Conservation (phyloP, 2,329 filamentous ascomycete genomes). For the Claviceps cyperi region DNA sequence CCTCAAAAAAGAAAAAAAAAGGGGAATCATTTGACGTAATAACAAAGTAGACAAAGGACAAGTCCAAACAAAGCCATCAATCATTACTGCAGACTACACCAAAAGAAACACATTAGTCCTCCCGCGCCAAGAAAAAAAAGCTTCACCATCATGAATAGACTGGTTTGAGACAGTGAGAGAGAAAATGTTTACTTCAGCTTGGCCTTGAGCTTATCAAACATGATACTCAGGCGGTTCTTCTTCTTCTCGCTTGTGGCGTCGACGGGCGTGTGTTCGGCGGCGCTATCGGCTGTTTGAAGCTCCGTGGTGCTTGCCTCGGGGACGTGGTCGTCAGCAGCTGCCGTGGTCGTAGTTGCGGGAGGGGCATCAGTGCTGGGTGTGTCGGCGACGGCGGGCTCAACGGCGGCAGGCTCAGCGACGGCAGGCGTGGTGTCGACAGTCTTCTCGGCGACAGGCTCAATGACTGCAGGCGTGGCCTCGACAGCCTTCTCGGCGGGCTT, state of each 20-base stretch:
- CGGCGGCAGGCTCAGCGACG: neutral
- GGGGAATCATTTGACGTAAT: slow-evolving; percentile 25
- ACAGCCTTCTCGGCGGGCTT: slow-evolving; percentile 6
- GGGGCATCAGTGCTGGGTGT: neutral
- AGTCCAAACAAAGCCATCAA: slow-evolving; percentile 21
- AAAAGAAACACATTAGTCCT: slow-evolving; percentile 6
- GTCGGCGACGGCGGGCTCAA: neutral
- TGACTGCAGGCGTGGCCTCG: slow-evolving; percentile 4
- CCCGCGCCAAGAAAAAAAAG: neutral
- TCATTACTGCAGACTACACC: slow-evolving; percentile 12
- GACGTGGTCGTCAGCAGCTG: slow-evolving; percentile 10
- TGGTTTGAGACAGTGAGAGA: neutral
- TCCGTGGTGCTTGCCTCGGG: slow-evolving; percentile 11
- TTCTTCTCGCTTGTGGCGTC: slow-evolving; percentile 44
- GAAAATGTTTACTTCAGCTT: slow-evolving; percentile 21
- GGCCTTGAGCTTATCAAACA: slow-evolving; percentile 43
- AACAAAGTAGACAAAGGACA: slow-evolving; percentile 12
- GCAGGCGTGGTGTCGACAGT: neutral
- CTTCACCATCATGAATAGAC: slow-evolving; percentile 4
- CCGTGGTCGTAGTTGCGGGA: slow-evolving; percentile 4
- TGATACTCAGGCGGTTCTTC: slow-evolving; percentile 48
- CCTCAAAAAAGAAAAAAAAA: slow-evolving; percentile 10
- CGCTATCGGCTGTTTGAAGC: slow-evolving; percentile 1
- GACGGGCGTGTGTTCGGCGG: slow-evolving; percentile 8
- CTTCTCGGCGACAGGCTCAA: neutral